Evolutionary conservation across 2,329 filamentous ascomycete genomes (phyloP).

Genomic region (Verticillium klebahnii): DNA sequence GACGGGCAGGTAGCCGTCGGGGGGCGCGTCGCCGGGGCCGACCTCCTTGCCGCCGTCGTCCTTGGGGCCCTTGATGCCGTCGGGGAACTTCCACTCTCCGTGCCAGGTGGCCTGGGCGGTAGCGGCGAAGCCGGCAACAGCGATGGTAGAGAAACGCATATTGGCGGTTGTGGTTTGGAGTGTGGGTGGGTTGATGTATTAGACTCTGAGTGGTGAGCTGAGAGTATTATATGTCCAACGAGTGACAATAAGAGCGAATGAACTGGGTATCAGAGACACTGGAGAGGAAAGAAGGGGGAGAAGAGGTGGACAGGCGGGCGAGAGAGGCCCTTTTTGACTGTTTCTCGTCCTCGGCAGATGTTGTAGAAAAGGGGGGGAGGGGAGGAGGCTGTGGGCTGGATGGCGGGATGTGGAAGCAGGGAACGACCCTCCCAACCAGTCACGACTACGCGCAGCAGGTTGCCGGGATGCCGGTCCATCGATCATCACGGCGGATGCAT

Average conservation of each 20-base stretch:
- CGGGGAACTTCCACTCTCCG: slow-evolving; percentile 15
- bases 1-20: slow-evolving; percentile 20
- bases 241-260: slow-evolving; percentile 15
- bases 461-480: background rate
- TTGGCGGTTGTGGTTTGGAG: background rate
- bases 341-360: slow-evolving; percentile 1
- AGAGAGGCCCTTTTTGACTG: slow-evolving; percentile 9
- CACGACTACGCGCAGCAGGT: background rate
- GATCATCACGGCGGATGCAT: background rate
- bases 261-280: slow-evolving; percentile 17
- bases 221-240: slow-evolving; percentile 5
- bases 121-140: slow-evolving; percentile 13
- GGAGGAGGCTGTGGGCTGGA: background rate
- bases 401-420: background rate
- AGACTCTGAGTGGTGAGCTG: slow-evolving; percentile 1
- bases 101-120: slow-evolving; percentile 9
- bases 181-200: slow-evolving; percentile 2
- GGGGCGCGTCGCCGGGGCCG: slow-evolving; percentile 18
- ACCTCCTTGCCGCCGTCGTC: slow-evolving; percentile 7
- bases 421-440: background rate
- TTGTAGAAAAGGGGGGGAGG: background rate
- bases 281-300: slow-evolving; percentile 3
- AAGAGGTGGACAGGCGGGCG: background rate
- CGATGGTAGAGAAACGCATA: slow-evolving; percentile 13
- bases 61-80: slow-evolving; percentile 13